Evolutionary conservation across 495 filamentous ascomycete genomes (phyloP).

Genomic region (Pyronema omphalodes): DNA sequence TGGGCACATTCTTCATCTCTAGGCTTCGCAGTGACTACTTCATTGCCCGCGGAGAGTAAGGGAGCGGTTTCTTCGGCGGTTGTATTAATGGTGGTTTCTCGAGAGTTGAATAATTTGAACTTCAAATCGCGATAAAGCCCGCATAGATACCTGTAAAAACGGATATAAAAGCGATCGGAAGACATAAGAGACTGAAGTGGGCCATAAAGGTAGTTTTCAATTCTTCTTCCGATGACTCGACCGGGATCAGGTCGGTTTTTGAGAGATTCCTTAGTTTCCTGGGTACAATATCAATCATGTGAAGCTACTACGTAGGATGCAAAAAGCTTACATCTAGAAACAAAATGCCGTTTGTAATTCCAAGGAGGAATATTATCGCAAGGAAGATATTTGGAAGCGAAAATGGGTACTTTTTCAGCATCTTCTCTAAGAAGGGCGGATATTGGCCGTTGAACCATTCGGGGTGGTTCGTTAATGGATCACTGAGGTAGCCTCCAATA

Average conservation of each 20-base stretch:
- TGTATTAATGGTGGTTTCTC: slow-evolving; percentile 22
- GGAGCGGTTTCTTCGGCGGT: slow-evolving; percentile 20
- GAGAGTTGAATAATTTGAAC: too few relatives aligned
- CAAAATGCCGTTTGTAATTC: slow-evolving; percentile 46
- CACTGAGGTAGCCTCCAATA: slow-evolving; percentile 69
- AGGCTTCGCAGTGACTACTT: slow-evolving; percentile 24
- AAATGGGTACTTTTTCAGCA: slow-evolving; percentile 45
- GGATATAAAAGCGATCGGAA: too few relatives aligned
- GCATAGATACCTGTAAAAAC: too few relatives aligned
- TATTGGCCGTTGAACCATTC: slow-evolving; percentile 38
- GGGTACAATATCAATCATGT: background rate
- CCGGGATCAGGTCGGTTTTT: slow-evolving; percentile 34
- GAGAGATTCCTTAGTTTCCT: slow-evolving; percentile 37
- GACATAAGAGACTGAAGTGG: too few relatives aligned
- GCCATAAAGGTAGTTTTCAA: slow-evolving; percentile 26
- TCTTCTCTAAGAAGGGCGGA: slow-evolving; percentile 39
- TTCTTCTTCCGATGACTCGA: slow-evolving; percentile 29
- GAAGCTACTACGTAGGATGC: background rate
- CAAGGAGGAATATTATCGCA: slow-evolving; percentile 50
- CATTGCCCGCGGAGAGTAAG: slow-evolving; percentile 9
- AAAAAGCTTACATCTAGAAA: slow-evolving; percentile 33
- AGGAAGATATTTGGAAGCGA: slow-evolving; percentile 64
- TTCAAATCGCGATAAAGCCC: too few relatives aligned
- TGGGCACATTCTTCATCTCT: slow-evolving; percentile 11
- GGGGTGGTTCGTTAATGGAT: slow-evolving; percentile 53